Conservation (phyloP, 2,329 filamentous ascomycete genomes). For the Aspergillus sp. region DNA sequence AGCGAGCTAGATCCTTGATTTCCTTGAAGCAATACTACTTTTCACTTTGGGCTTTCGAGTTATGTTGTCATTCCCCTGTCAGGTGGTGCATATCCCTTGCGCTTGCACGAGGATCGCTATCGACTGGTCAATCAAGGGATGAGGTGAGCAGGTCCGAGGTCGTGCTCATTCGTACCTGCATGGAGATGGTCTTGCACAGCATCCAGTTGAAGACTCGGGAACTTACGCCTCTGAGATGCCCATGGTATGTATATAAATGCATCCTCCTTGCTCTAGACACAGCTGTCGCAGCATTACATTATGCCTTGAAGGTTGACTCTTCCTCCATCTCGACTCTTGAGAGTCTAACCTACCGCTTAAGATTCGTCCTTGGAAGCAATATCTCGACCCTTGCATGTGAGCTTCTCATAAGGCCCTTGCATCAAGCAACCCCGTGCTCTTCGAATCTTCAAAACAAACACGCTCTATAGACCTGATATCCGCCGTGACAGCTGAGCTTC, state of each 20-base stretch:
- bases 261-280: not conserved
- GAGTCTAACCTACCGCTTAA: not conserved
- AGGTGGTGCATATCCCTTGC: conserved; percentile 3
- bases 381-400: not conserved
- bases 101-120: not conserved
- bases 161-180: conserved; percentile 1
- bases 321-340: not conserved
- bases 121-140: not conserved
- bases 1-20: conserved; percentile 4
- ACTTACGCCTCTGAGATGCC: too few species aligned
- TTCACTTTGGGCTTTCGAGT: not conserved
- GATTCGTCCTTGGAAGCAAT: not conserved
- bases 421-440: not conserved
- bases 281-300: not conserved
- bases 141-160: not conserved
- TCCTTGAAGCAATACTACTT: conserved; percentile 1
- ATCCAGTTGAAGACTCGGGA: too few species aligned
- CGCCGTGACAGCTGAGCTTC: not conserved
- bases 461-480: not conserved
- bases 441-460: not conserved
- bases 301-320: not conserved
- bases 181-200: not conserved
- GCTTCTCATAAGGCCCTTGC: not conserved
- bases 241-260: conserved; percentile 1
- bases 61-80: not conserved